These are phyloP conservation scores for Beauveria medogensis DNA, from an alignment of 2,329 filamentous ascomycete species.

Conservation along the genomic window DNA sequence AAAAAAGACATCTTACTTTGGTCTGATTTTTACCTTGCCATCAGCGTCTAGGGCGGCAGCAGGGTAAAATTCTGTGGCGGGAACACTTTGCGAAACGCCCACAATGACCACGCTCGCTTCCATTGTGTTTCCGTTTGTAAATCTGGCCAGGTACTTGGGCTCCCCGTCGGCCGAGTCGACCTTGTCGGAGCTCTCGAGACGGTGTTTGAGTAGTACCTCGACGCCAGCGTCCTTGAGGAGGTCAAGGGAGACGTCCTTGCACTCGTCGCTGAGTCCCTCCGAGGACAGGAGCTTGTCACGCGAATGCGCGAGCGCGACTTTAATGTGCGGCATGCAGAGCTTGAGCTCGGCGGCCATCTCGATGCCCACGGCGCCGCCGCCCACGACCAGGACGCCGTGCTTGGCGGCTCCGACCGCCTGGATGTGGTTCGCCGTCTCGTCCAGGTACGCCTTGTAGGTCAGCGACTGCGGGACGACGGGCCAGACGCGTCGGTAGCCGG, in stretches of 20 bases:
- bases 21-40: slow-evolving; percentile 55
- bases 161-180: slow-evolving; percentile 35
- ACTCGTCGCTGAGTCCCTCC: slow-evolving; percentile 62
- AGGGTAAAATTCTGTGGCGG: slow-evolving; percentile 58
- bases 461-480: slow-evolving; percentile 64
- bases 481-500: slow-evolving; percentile 61
- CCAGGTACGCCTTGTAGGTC: slow-evolving; percentile 52
- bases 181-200: slow-evolving; percentile 42
- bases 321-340: slow-evolving; percentile 51
- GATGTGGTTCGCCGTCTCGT: slow-evolving; percentile 54
- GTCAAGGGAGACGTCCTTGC: slow-evolving; percentile 53
- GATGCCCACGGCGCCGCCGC: slow-evolving; percentile 69
- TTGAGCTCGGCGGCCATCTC: slow-evolving; percentile 78
- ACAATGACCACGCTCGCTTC: slow-evolving; percentile 58
- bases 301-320: slow-evolving; percentile 67
- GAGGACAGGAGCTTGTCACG: slow-evolving; percentile 61
- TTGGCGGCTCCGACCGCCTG: slow-evolving; percentile 40
- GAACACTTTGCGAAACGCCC: slow-evolving; percentile 55
- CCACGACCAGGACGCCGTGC: slow-evolving; percentile 60
- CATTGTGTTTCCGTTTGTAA: slow-evolving; percentile 52
- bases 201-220: slow-evolving; percentile 53
- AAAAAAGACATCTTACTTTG: slow-evolving; percentile 33
- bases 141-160: slow-evolving; percentile 39
- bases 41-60: slow-evolving; percentile 48
- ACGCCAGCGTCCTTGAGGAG: slow-evolving; percentile 56